These are phyloP conservation scores for Phytophthora foliorum DNA, from an alignment of 352 stramenopile genomes.

Conservation along the genomic window DNA sequence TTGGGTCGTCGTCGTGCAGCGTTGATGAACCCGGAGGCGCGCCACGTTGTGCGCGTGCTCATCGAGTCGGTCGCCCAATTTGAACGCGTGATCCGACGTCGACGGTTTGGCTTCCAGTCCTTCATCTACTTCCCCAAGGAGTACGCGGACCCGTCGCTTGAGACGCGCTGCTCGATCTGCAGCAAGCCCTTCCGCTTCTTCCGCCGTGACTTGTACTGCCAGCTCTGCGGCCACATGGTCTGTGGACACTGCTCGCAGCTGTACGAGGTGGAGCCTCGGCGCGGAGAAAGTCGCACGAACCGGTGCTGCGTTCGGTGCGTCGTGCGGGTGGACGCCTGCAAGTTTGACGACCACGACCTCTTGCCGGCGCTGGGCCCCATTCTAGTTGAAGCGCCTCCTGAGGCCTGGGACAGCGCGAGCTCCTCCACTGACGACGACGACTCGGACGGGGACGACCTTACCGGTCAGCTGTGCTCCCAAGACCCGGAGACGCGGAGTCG, in stretches of 20 bases:
- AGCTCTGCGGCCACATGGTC: constrained; percentile 55
- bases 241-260: constrained; percentile 53
- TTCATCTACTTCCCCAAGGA: constrained; percentile 61
- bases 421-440: constrained; percentile 33
- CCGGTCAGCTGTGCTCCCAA: constrained; percentile 50
- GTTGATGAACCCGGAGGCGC: constrained; percentile 61
- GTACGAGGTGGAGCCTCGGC: constrained; percentile 52
- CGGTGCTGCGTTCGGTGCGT: constrained; percentile 55
- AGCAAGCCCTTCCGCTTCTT: constrained; percentile 12
- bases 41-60: constrained; percentile 51
- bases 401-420: constrained; percentile 43
- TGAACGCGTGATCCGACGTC: constrained; percentile 65
- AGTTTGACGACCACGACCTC: constrained; percentile 61
- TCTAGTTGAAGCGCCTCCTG: constrained; percentile 56
- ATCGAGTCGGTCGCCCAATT: constrained; percentile 61
- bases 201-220: constrained; percentile 52
- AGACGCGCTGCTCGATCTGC: constrained; percentile 51
- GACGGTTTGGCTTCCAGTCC: constrained; percentile 66
- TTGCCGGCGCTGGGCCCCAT: constrained; percentile 48
- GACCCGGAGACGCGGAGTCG: constrained; percentile 51
- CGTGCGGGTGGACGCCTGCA: constrained; percentile 51
- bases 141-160: constrained; percentile 34
- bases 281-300: constrained; percentile 49
- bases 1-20: constrained; percentile 42
- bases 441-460: constrained; percentile 44